Percentiles rank a stretch among this genome's conserved stretches.
Evolutionary conservation across 2,329 filamentous ascomycete species (phyloP).

Genomic region (Zalaria sp.): DNA sequence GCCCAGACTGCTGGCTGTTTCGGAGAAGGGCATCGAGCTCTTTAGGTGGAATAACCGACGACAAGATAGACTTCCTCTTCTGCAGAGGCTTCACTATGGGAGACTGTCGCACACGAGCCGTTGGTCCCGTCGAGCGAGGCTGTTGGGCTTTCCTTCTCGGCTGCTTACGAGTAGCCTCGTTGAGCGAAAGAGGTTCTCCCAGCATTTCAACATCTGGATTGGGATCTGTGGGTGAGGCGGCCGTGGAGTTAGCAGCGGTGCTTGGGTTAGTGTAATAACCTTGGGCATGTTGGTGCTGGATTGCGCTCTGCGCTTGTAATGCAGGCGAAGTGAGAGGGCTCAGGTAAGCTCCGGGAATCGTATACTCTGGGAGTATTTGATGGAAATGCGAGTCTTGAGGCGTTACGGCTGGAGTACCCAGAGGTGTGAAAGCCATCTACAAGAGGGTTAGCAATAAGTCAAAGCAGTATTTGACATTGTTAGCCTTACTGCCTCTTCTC

Average conservation of each 20-base stretch:
- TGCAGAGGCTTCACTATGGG: conserved; percentile 54
- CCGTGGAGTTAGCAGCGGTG: conserved; percentile 38
- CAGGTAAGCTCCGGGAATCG: conserved; percentile 60
- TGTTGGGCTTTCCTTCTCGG: conserved; percentile 32
- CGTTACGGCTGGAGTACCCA: conserved; percentile 74
- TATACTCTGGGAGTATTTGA: conserved; percentile 38
- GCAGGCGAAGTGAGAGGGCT: conserved; percentile 73
- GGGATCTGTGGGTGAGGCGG: conserved; percentile 30
- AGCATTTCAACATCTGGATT: conserved; percentile 28
- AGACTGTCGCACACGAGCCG: conserved; percentile 48
- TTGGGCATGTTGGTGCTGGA: conserved; percentile 25
- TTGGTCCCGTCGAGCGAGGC: conserved; percentile 32
- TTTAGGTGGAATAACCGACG: conserved; percentile 29
- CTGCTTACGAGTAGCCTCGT: conserved; percentile 10
- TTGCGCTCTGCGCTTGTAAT: conserved; percentile 52
- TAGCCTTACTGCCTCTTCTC: conserved; percentile 53
- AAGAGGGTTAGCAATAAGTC: conserved; percentile 5
- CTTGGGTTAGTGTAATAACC: conserved; percentile 35
- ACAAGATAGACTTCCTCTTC: conserved; percentile 31
- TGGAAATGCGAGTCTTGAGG: conserved; percentile 58
- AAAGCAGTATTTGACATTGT: conserved; percentile 11
- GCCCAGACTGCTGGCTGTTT: conserved; percentile 18
- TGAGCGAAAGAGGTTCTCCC: conserved; percentile 19
- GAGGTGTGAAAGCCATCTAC: conserved; percentile 57
- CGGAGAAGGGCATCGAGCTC: conserved; percentile 27